Evolutionary conservation across 176 grass and related monocot genomes (phyloP), one percentile per base, ranked within the genome.

Genomic region (Musa acuminata): DNA sequence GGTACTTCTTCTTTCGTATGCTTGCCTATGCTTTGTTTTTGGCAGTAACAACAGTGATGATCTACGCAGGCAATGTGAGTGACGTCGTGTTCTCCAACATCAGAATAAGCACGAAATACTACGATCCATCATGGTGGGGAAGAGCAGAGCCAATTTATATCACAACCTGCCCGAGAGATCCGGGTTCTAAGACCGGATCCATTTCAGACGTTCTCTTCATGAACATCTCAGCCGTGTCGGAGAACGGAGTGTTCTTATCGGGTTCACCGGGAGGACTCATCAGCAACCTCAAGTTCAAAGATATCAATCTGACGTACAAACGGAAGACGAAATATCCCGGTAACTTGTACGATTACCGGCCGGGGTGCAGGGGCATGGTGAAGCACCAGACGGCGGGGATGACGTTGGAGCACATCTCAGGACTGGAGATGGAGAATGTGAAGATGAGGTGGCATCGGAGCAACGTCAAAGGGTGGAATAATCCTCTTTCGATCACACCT

Each of bases 81-180:
- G 77, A 83, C 49, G 78, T 97, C 14, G 52, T 80, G n/a, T 97
- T 97, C 77, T 92, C 93, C 6, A 93, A 97, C 72, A 97, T 93
- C 74, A 92, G 82, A 79, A 97, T 97, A 12, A 84, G 85, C 57
- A 90, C 87, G 11, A 97, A 87, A 73, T 97, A 97, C 68, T 97
- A 93, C 75, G 76, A 97, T 67, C 90, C 93, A 81, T 87, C 79
- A 69, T 97, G 93, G 93, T 97, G 93, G 93, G 93, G 93, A 17
- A 85, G 90, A 80, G 93, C 93, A 0, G 93, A 97, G 52, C 93
- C 93, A 2, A 97, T 97, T 52, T 97, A 93, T 71, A 90, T 97
- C 71, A 97, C 94, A 11, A 87, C 87, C 8, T 97, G 94, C 51
- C 94, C 87, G 50, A 87, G 87, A 55, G 60, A 85, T 49, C 65